A percentile compares a stretch with the other conserved stretches of the same genome.
Evolutionary conservation across 1,139 yeast species (phyloP).

Genomic region (Lodderomyces margitis): DNA sequence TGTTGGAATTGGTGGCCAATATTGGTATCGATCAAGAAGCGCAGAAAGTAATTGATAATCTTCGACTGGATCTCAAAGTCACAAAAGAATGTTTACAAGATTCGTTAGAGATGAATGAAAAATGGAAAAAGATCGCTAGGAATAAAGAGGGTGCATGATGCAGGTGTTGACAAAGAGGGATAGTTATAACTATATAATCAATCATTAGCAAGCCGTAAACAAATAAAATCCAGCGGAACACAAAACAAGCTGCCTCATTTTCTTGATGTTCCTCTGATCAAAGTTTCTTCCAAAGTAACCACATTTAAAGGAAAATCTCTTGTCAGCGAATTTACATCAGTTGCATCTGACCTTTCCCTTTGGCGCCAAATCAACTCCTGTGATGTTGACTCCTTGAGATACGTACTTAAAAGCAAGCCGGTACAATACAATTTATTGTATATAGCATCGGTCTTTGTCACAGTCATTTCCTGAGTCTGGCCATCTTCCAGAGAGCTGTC

Average conservation of each 20-base stretch:
- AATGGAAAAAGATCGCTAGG: slow-evolving; percentile 36
- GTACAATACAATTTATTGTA: slow-evolving; percentile 21
- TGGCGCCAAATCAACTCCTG: slow-evolving; percentile 20
- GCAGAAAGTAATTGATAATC: slow-evolving; percentile 21
- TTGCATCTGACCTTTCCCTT: slow-evolving; percentile 14
- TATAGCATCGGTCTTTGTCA: neutral
- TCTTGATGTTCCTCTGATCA: slow-evolving; percentile 16
- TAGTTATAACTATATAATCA: no score
- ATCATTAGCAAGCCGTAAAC: no score
- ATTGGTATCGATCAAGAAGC: slow-evolving; percentile 5
- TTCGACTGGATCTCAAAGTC: slow-evolving; percentile 35
- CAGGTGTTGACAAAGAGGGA: no score
- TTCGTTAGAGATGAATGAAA: slow-evolving; percentile 46
- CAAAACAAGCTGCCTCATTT: no score
- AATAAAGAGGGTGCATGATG: no score
- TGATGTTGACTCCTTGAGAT: slow-evolving; percentile 17
- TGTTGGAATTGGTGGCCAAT: slow-evolving; percentile 6
- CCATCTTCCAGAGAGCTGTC: neutral
- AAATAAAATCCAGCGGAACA: no score
- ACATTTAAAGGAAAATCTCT: slow-evolving; percentile 33
- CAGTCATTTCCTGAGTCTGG: neutral
- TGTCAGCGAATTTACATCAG: slow-evolving; percentile 11
- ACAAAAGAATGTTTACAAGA: slow-evolving; percentile 43
- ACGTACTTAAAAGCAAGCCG: slow-evolving; percentile 32
- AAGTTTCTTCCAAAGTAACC: slow-evolving; percentile 34